These are phyloP conservation scores for Diaporthe ilicicola DNA, from an alignment of 2,329 filamentous ascomycete species.

Conservation along the genomic window DNA sequence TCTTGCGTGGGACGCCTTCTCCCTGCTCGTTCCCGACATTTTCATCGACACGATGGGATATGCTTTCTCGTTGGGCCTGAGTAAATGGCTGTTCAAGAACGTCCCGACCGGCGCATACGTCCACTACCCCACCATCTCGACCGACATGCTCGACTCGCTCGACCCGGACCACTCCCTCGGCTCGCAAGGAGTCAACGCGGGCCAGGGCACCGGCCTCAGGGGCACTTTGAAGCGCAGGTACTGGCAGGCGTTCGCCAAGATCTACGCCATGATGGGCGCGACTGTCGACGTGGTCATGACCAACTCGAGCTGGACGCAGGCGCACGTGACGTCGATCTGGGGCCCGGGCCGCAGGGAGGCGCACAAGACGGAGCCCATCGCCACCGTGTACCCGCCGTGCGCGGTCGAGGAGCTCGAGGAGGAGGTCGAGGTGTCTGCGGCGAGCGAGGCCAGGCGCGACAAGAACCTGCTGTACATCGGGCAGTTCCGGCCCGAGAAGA, in stretches of 20 bases:
- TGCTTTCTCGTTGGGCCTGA: conserved; percentile 85
- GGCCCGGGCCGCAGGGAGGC: conserved; percentile 61
- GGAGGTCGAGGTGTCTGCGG: conserved; percentile 74
- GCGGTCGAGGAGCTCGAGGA: conserved; percentile 85
- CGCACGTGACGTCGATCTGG: conserved; percentile 84
- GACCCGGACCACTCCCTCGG: conserved; percentile 68
- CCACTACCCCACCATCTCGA: conserved; percentile 98
- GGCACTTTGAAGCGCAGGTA: conserved; percentile 81
- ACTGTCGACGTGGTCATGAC: conserved; percentile 96
- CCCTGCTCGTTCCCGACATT: conserved; percentile 89
- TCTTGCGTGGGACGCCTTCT: conserved; percentile 91
- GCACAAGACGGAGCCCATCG: conserved; percentile 61
- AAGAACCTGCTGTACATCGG: conserved; percentile 89
- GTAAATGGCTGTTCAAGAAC: conserved; percentile 79
- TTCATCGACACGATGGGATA: conserved; percentile 99
- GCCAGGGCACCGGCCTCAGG: conserved; percentile 76
- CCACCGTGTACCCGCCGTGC: conserved; percentile 89
- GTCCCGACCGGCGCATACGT: conserved; percentile 93
- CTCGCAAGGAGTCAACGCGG: conserved; percentile 80
- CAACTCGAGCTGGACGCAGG: conserved; percentile 94
- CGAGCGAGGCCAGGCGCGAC: conserved; percentile 74
- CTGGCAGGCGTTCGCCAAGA: conserved; percentile 83
- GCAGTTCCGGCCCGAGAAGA: conserved; percentile 97
- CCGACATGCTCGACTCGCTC: conserved; percentile 91
- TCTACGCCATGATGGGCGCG: conserved; percentile 85